Evolutionary conservation across 768 basidiomycete species (phyloP).

Genomic region (Dentipellis fragilis): DNA sequence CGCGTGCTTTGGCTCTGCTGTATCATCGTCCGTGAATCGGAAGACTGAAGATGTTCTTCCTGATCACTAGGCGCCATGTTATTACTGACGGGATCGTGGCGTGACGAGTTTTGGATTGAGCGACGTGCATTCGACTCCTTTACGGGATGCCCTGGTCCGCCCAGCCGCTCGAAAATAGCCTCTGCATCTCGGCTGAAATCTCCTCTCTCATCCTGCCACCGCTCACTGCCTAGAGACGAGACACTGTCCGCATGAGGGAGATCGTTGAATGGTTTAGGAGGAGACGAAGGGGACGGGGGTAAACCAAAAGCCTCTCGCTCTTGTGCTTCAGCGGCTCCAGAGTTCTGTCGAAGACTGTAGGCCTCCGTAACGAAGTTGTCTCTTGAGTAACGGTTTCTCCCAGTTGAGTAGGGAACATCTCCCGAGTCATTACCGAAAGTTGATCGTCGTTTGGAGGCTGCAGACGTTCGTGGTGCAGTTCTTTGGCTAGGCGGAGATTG

Average conservation of each 20-base stretch:
- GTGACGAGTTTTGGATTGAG: background rate
- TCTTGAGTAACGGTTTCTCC: background rate
- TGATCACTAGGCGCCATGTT: background rate
- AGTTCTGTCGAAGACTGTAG: background rate
- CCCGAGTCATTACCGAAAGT: background rate
- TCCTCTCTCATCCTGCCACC: slow-evolving; percentile 6
- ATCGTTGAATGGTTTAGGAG: slow-evolving; percentile 11
- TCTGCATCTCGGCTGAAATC: slow-evolving; percentile 7
- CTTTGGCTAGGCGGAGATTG: background rate
- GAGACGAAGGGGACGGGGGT: slow-evolving; percentile 16
- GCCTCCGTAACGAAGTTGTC: background rate
- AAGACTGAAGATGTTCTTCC: background rate
- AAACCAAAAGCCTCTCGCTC: slow-evolving; percentile 21
- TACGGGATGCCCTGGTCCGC: background rate
- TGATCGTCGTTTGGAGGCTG: background rate
- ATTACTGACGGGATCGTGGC: background rate
- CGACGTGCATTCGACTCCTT: background rate
- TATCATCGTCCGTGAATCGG: background rate
- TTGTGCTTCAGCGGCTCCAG: slow-evolving; percentile 7
- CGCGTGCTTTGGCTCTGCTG: background rate
- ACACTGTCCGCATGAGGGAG: slow-evolving; percentile 7
- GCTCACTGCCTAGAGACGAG: slow-evolving; percentile 9
- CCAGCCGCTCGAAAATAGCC: slow-evolving; percentile 10
- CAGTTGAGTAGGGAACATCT: background rate
- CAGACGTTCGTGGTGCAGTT: background rate